These are phyloP conservation scores for Senna tora DNA, from an alignment of 306 rosid genomes.

Conservation along the genomic window DNA sequence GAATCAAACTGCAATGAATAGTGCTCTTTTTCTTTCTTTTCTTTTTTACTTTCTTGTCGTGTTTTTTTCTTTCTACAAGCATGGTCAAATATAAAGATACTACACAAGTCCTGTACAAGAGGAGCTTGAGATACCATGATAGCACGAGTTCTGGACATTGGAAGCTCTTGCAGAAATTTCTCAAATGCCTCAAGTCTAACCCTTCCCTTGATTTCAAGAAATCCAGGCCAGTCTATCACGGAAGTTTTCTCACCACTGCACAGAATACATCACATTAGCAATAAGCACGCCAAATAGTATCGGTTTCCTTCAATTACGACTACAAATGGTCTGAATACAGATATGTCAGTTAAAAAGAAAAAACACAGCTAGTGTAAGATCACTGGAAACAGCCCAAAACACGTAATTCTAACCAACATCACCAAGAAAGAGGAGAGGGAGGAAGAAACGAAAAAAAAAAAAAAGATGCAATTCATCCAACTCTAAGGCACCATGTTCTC, in stretches of 20 bases:
- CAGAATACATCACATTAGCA: conserved; percentile 41
- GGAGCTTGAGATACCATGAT: conserved; percentile 85
- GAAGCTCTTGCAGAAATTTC: conserved; percentile 91
- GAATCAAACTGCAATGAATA: conserved; percentile 27
- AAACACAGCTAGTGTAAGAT: not conserved
- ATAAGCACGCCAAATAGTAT: conserved; percentile 19
- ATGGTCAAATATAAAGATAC: conserved; percentile 23
- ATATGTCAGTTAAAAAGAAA: not conserved
- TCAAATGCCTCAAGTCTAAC: conserved; percentile 91
- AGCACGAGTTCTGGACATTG: conserved; percentile 85
- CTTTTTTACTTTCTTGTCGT: not conserved
- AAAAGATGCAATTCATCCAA: not conserved
- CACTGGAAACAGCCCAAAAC: not conserved
- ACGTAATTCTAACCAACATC: not conserved
- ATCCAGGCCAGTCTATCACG: conserved; percentile 79
- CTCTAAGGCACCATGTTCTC: not conserved
- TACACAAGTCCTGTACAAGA: conserved; percentile 42
- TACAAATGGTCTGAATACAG: not conserved
- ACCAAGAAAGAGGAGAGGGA: not conserved
- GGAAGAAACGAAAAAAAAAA: too few species aligned
- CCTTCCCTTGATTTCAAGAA: conserved; percentile 94
- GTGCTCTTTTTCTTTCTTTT: not conserved
- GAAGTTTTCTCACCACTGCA: conserved; percentile 86
- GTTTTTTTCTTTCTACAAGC: conserved; percentile 11
- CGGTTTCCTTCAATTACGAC: conserved; percentile 1